Evolutionary conservation across 2,329 filamentous ascomycete genomes (phyloP).

Genomic region (Colletotrichum nymphaeae): DNA sequence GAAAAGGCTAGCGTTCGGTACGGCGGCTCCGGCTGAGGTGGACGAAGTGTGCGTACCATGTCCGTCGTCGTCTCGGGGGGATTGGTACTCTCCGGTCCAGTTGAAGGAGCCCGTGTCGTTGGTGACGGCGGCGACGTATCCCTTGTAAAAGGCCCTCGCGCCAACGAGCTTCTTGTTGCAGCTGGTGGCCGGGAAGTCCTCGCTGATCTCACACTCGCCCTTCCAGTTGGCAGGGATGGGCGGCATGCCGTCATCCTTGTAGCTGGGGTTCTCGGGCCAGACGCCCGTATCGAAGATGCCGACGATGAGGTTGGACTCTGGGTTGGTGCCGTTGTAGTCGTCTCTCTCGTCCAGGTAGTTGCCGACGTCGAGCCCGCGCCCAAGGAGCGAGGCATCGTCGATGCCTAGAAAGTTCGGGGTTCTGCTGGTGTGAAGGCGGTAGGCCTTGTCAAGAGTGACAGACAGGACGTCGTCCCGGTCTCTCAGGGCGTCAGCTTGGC

Average conservation of each 20-base stretch:
- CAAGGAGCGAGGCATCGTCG: slow-evolving; percentile 6
- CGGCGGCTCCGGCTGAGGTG: slow-evolving; percentile 4
- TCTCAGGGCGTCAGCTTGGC: slow-evolving; percentile 17
- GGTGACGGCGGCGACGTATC: background rate
- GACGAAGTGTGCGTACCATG: slow-evolving; percentile 26
- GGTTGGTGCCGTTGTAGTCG: background rate
- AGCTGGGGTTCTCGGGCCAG: slow-evolving; percentile 36
- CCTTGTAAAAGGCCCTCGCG: slow-evolving; percentile 27
- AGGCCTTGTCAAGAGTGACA: slow-evolving; percentile 14
- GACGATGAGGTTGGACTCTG: slow-evolving; percentile 30
- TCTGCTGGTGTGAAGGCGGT: slow-evolving; percentile 25
- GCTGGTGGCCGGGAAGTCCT: slow-evolving; percentile 10
- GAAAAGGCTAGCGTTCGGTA: slow-evolving; percentile 1
- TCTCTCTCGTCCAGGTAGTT: background rate
- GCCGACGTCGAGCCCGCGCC: background rate
- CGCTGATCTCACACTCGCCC: slow-evolving; percentile 24
- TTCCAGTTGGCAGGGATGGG: slow-evolving; percentile 27
- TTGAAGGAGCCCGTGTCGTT: background rate
- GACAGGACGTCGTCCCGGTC: slow-evolving; percentile 18
- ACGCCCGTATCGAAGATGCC: slow-evolving; percentile 31
- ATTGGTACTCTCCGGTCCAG: slow-evolving; percentile 8
- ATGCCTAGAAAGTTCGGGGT: slow-evolving; percentile 28
- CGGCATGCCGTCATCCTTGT: slow-evolving; percentile 23
- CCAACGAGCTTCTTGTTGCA: slow-evolving; percentile 37
- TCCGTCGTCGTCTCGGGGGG: slow-evolving; percentile 9